These are phyloP conservation scores for Pseudonectria foliicola DNA, from an alignment of 2,329 filamentous ascomycete species.

Conservation along the genomic window DNA sequence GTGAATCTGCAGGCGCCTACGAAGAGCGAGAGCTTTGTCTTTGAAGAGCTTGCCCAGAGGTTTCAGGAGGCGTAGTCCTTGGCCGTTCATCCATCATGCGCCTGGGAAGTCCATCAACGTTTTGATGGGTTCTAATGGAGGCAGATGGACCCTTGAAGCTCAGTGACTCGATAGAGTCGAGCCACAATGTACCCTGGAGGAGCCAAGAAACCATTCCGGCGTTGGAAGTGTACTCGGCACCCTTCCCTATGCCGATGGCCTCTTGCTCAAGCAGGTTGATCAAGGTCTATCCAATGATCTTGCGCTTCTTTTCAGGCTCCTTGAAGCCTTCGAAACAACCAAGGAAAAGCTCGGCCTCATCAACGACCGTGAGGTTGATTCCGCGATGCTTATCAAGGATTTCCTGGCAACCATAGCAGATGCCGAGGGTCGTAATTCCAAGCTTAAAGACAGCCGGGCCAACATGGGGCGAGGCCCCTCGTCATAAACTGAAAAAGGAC, in stretches of 20 bases:
- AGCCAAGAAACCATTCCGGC: slow-evolving; percentile 80
- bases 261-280: slow-evolving; percentile 70
- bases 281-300: slow-evolving; percentile 75
- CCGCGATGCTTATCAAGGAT: slow-evolving; percentile 72
- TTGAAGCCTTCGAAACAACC: slow-evolving; percentile 63
- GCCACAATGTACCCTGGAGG: slow-evolving; percentile 65
- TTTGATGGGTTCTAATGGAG: slow-evolving; percentile 36
- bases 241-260: slow-evolving; percentile 61
- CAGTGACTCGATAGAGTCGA: slow-evolving; percentile 34
- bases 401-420: slow-evolving; percentile 48
- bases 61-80: too few relatives aligned
- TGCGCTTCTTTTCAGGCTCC: slow-evolving; percentile 81
- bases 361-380: slow-evolving; percentile 84
- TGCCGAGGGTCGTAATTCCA: slow-evolving; percentile 23
- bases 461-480: slow-evolving; percentile 63
- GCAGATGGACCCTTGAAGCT: slow-evolving; percentile 41
- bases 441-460: slow-evolving; percentile 69
- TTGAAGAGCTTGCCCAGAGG: slow-evolving; percentile 50
- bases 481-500: slow-evolving; percentile 72
- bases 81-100: too few relatives aligned
- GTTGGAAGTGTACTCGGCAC: slow-evolving; percentile 56
- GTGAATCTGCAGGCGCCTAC: slow-evolving; percentile 25
- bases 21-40: slow-evolving; percentile 53
- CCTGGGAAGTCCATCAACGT: too few relatives aligned
- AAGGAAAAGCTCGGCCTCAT: slow-evolving; percentile 74